These are phyloP conservation scores for Aspergillus brunneoviolaceus DNA, from an alignment of 2,329 filamentous ascomycete species.

Conservation along the genomic window DNA sequence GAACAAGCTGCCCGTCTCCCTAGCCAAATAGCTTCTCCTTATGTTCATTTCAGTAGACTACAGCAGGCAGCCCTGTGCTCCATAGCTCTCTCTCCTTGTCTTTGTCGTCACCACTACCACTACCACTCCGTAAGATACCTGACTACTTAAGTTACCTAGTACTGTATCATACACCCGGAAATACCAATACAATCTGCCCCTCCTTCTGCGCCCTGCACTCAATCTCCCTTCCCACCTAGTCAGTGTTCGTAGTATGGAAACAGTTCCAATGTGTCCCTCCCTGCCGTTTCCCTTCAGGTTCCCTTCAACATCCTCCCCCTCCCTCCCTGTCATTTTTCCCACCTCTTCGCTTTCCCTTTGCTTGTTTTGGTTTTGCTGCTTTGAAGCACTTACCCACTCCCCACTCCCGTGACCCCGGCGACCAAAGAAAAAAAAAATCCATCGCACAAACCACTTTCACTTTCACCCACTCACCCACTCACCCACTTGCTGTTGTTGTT, in stretches of 20 bases:
- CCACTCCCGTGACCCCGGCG: slow-evolving; percentile 32
- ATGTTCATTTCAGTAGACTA: not conserved
- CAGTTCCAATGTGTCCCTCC: not conserved
- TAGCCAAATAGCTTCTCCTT: not conserved
- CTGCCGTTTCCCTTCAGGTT: not conserved
- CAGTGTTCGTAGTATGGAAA: too few relatives aligned
- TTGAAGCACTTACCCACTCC: slow-evolving; percentile 23
- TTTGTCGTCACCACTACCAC: not conserved
- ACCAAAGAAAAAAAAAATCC: slow-evolving; percentile 23
- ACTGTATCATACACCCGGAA: not conserved
- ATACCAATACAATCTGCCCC: not conserved
- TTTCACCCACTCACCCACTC: not conserved
- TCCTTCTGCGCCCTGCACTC: not conserved
- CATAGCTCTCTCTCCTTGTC: not conserved
- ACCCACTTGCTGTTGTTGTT: not conserved
- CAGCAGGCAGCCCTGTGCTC: too few relatives aligned
- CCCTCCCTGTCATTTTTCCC: slow-evolving; percentile 17
- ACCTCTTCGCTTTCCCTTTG: slow-evolving; percentile 15
- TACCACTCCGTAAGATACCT: too few relatives aligned
- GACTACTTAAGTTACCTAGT: too few relatives aligned
- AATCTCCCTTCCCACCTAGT: too few relatives aligned
- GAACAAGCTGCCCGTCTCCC: not conserved
- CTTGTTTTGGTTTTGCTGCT: slow-evolving; percentile 42
- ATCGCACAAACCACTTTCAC: slow-evolving; percentile 20
- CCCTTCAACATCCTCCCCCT: slow-evolving; percentile 4